phyloP scores from a whole-genome alignment of 169 alveolate species.

The Miamiensis avidus region DNA sequence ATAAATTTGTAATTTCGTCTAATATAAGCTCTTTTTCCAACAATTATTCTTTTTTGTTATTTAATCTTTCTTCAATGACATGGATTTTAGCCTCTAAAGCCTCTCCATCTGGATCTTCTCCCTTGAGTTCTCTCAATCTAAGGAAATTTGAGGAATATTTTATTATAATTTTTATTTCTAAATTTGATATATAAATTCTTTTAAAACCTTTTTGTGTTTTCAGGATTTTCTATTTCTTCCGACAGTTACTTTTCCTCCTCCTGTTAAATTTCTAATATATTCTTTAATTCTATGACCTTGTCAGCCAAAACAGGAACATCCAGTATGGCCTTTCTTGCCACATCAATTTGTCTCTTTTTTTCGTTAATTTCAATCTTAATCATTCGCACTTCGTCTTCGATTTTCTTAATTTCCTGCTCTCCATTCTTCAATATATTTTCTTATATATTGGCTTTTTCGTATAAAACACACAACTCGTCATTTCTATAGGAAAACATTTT shows the following conservation, averaged over 20 bases:
- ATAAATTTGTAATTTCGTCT: slow-evolving; percentile 86
- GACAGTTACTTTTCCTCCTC: slow-evolving; percentile 68
- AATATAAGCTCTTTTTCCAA: slow-evolving; percentile 86
- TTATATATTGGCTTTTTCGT: slow-evolving; percentile 88
- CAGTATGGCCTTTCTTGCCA: slow-evolving; percentile 75
- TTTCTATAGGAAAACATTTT: slow-evolving; percentile 50
- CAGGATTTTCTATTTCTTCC: slow-evolving; percentile 77
- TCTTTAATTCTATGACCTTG: slow-evolving; percentile 60
- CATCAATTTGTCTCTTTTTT: slow-evolving; percentile 75
- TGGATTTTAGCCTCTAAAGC: slow-evolving; percentile 83
- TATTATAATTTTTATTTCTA: no score
- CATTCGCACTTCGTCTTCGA: slow-evolving; percentile 83
- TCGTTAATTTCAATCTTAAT: slow-evolving; percentile 76
- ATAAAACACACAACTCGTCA: slow-evolving; percentile 90
- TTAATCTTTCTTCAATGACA: slow-evolving; percentile 82
- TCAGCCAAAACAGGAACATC: slow-evolving; percentile 83
- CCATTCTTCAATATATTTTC: slow-evolving; percentile 82
- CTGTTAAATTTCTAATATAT: slow-evolving; percentile 62
- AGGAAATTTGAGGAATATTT: no score
- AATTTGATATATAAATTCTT: background rate
- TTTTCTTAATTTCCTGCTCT: slow-evolving; percentile 77
- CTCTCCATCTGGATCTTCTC: slow-evolving; percentile 88
- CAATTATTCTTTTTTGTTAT: slow-evolving; percentile 81
- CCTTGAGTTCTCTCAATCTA: slow-evolving; percentile 59
- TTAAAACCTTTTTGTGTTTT: slow-evolving; percentile 59